Base-by-base conservation (phyloP, 1,139 yeast species). In the Candida mesenterica region DNA sequence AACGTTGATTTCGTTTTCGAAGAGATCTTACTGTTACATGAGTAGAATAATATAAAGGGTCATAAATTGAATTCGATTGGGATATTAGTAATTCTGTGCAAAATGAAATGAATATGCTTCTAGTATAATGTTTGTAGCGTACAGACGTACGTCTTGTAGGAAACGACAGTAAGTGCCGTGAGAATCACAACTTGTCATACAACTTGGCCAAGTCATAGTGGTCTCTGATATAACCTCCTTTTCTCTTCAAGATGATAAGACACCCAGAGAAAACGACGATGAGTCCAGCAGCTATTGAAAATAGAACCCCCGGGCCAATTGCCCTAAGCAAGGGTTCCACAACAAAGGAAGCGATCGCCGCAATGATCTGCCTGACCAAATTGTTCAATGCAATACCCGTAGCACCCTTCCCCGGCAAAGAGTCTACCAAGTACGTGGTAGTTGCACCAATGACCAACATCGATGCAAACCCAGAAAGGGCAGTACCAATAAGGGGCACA, bases 371-470 rank as follows among this genome's bases (percentile, higher is more conserved):
- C 49, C 96, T 69, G 26, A 82, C 66, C 41, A 88, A 69, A 51
- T 87, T 88, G 51, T 85, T 87, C 38, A 88, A 58, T 0, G 96
- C 95, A 29, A 87, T 87, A 1, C 95, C 96, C 0, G 95, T 84
- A 4, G 95, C 90, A 26, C 96, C 95, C 49, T 82, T 73, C 0
- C 95, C 95, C 0, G 96, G 96, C 34, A 88, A 67, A 0, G 89
- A 79, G 55, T 88, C 96, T 2, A 88, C 90, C 40, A 88, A 62
- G 53, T 86, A 88, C 0, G 96, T 86, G 4, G 83, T 77, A 0
- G 89, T 82, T 6, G 87, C 79, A 1, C 95, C 94, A 45, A 86
- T 85, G 5, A 85, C 79, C 59, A 87, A 75, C 95, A 87, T 85
- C 16, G 88, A 79, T 0, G 92, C 85, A 53, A 83, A 77, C 0